These are phyloP conservation scores for Aspergillus ibericus DNA, from an alignment of 2,329 filamentous ascomycete genomes.

Conservation along the genomic window DNA sequence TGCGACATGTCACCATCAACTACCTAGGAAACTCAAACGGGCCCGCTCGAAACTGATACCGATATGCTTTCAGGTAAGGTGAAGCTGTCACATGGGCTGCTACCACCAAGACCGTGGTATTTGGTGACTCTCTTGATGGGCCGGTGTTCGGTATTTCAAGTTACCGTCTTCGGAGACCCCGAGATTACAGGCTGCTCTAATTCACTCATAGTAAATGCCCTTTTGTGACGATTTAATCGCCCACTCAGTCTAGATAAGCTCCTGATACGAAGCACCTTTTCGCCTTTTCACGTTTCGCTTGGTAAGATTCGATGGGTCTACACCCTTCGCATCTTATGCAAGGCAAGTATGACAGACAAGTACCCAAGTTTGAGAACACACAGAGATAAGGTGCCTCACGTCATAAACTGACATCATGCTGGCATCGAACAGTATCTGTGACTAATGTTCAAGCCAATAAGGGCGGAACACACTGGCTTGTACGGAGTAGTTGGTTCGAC, in stretches of 20 bases:
- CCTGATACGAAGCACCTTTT: neutral
- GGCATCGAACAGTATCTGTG: neutral
- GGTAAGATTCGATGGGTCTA: neutral
- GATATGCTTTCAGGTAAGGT: neutral
- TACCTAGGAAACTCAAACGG: neutral
- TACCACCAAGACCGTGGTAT: neutral
- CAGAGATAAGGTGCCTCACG: neutral
- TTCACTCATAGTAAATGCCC: neutral
- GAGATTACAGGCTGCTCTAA: neutral
- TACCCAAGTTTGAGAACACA: neutral
- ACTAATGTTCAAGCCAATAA: neutral
- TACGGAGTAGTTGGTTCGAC: too few relatives aligned
- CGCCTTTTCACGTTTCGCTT: neutral
- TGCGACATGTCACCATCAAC: slow-evolving; percentile 4
- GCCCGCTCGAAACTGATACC: neutral
- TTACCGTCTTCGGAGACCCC: neutral
- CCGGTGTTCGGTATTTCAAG: neutral
- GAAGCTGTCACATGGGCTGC: neutral
- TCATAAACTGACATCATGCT: neutral
- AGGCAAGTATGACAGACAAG: neutral
- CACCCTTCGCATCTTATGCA: neutral
- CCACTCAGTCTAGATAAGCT: too few relatives aligned
- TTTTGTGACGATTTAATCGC: neutral
- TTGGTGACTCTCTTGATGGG: neutral
- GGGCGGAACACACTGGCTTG: neutral